Conservation (phyloP, 202 grass and related monocot species). For the Musa balbisiana region DNA sequence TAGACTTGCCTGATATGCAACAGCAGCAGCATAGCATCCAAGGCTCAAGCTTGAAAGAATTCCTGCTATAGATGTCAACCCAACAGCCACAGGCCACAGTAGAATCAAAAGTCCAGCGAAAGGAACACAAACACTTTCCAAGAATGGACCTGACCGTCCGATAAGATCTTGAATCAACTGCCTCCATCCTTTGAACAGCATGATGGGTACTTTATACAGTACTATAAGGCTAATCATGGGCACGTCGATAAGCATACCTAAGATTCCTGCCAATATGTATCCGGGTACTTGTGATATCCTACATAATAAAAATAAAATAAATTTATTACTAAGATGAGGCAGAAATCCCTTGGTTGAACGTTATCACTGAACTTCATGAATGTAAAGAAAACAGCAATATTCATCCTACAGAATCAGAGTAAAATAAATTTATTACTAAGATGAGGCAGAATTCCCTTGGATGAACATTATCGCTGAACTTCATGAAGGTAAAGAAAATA, state of each 20-base stretch:
- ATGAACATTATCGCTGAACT: neutral
- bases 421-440: neutral
- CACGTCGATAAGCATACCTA: slow-evolving; percentile 15
- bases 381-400: neutral
- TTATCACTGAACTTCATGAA: neutral
- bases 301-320: neutral
- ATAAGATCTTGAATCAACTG: slow-evolving; percentile 23
- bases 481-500: neutral
- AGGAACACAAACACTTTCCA: slow-evolving; percentile 24
- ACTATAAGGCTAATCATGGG: slow-evolving; percentile 23
- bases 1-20: slow-evolving; percentile 17
- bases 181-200: slow-evolving; percentile 22
- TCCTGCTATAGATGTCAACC: slow-evolving; percentile 3
- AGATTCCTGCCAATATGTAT: slow-evolving; percentile 18
- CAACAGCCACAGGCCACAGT: slow-evolving; percentile 22
- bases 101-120: slow-evolving; percentile 21
- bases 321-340: neutral
- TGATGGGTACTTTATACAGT: slow-evolving; percentile 17
- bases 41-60: slow-evolving; percentile 22
- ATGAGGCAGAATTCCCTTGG: neutral
- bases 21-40: slow-evolving; percentile 26
- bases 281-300: slow-evolving; percentile 14
- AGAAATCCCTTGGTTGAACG: neutral
- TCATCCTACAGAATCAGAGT: neutral
- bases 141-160: slow-evolving; percentile 22